Percentiles rank a stretch among this genome's conserved stretches.
Evolutionary conservation across 768 basidiomycete genomes (phyloP).

Genomic region (Leccinum obscurum): DNA sequence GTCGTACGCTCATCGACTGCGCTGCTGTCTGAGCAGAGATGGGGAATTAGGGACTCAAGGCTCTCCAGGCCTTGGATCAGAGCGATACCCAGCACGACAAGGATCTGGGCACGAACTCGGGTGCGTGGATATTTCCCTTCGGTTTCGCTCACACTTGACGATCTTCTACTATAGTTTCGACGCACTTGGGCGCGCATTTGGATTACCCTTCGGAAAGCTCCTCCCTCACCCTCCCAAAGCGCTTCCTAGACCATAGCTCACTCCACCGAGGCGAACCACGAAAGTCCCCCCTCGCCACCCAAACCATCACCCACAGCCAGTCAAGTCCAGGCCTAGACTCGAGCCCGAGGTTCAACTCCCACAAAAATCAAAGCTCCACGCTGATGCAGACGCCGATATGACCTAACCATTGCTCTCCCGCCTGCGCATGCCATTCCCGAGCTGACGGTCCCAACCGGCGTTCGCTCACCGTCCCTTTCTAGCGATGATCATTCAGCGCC

Average conservation of each 20-base stretch:
- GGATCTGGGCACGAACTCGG: slow-evolving; percentile 4
- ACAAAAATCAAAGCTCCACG: background rate
- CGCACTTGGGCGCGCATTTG: slow-evolving; percentile 3
- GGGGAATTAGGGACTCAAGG: no score
- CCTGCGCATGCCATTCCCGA: no score
- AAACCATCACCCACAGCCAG: background rate
- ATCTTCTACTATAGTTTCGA: background rate
- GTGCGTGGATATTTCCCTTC: background rate
- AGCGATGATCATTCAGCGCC: no score
- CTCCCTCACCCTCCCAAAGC: slow-evolving; percentile 63
- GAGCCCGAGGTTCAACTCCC: slow-evolving; percentile 18
- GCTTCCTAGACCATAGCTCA: slow-evolving; percentile 34
- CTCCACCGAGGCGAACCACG: slow-evolving; percentile 22
- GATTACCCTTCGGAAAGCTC: background rate
- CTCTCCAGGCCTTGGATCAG: no score
- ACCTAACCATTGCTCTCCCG: slow-evolving; percentile 13
- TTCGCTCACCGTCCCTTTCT: no score
- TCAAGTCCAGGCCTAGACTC: no score
- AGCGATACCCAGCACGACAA: no score
- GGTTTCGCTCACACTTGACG: no score
- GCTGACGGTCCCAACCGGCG: no score
- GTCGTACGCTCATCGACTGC: no score
- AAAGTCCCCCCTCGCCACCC: background rate
- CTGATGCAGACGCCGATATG: background rate
- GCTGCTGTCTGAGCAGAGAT: no score